These are phyloP conservation scores for Fusarium sp. DNA, from an alignment of 2,329 filamentous ascomycete genomes.

Conservation along the genomic window DNA sequence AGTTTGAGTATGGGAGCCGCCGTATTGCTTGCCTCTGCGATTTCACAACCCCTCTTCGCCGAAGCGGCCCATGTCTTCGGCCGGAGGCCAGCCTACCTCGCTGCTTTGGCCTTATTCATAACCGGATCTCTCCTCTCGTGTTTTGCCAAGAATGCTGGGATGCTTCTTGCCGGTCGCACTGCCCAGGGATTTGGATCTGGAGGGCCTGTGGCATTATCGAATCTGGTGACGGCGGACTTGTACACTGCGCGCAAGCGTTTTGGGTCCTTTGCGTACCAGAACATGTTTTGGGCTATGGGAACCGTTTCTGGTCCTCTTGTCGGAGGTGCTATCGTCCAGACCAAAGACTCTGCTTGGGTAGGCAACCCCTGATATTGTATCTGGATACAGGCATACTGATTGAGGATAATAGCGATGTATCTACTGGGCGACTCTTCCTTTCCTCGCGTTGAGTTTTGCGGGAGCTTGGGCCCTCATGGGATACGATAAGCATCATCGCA, in stretches of 20 bases:
- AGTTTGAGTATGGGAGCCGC: constrained; percentile 64
- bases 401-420: constrained; percentile 48
- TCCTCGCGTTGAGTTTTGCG: constrained; percentile 43
- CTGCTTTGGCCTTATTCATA: constrained; percentile 48
- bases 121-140: constrained; percentile 56
- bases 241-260: constrained; percentile 58
- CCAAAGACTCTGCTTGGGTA: constrained; percentile 41
- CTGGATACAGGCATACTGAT: background rate
- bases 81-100: constrained; percentile 46
- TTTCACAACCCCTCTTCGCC: constrained; percentile 64
- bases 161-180: constrained; percentile 50
- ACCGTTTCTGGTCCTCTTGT: constrained; percentile 54
- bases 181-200: constrained; percentile 54
- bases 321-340: constrained; percentile 40
- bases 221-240: constrained; percentile 53
- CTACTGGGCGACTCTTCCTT: constrained; percentile 52
- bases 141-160: constrained; percentile 45
- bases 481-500: constrained; percentile 32
- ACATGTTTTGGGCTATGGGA: constrained; percentile 66
- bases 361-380: background rate
- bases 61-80: constrained; percentile 53
- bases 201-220: constrained; percentile 50
- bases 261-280: constrained; percentile 54
- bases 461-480: constrained; percentile 46
- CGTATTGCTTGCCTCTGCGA: constrained; percentile 74